Evolutionary conservation across 768 basidiomycete species (phyloP).

Genomic region (Lentinula sp.): DNA sequence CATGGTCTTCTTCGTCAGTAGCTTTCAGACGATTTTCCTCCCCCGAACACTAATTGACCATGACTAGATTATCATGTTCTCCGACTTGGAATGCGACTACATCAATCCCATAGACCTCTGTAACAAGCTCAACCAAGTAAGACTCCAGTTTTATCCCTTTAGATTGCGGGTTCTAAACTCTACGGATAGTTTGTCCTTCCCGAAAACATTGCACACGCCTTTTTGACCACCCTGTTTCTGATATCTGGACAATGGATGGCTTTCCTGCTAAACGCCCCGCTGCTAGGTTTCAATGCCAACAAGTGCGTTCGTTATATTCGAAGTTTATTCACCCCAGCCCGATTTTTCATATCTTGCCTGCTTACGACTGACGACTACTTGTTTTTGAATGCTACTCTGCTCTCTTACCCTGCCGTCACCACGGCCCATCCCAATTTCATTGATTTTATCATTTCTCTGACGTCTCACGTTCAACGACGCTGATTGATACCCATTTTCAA

Average conservation of each 20-base stretch:
- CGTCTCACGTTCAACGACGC: background rate
- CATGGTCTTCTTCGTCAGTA: slow-evolving; percentile 97
- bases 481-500: slow-evolving; percentile 3
- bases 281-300: slow-evolving; percentile 87
- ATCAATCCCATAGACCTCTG: slow-evolving; percentile 99
- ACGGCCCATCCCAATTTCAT: background rate
- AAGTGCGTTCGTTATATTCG: slow-evolving; percentile 53
- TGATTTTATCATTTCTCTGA: background rate
- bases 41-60: background rate
- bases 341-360: background rate
- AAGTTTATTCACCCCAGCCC: background rate
- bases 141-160: slow-evolving; percentile 13
- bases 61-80: slow-evolving; percentile 99
- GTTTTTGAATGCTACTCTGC: background rate
- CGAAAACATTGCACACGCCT: slow-evolving; percentile 92
- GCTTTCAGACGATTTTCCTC: background rate
- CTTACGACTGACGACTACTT: background rate
- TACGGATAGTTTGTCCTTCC: slow-evolving; percentile 85
- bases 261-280: slow-evolving; percentile 83
- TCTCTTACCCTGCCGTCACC: background rate
- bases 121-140: slow-evolving; percentile 96
- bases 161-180: background rate
- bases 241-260: slow-evolving; percentile 93
- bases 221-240: slow-evolving; percentile 88
- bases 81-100: slow-evolving; percentile 98